Evolutionary conservation across 768 basidiomycete species (phyloP).

Genomic region (Kwoniella sp.): DNA sequence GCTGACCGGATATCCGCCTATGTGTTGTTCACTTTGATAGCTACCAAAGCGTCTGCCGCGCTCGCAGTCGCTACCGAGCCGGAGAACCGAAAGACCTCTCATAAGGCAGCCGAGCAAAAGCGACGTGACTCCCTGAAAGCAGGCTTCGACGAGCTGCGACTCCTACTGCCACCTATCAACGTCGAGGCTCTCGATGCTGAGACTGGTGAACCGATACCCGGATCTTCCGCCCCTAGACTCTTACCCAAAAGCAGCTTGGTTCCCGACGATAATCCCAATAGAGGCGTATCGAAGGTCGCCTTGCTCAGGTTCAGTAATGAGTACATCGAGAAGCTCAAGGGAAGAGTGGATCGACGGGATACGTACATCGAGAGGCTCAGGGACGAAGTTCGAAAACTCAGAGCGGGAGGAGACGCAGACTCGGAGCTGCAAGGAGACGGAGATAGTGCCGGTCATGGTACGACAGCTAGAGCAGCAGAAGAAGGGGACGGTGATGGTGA

Average conservation of each 20-base stretch:
- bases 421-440: slow-evolving; percentile 24
- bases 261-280: slow-evolving; percentile 87
- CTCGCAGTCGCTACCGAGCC: slow-evolving; percentile 23
- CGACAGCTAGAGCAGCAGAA: background rate
- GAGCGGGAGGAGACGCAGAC: slow-evolving; percentile 29
- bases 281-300: slow-evolving; percentile 90
- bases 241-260: slow-evolving; percentile 69
- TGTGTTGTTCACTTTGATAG: slow-evolving; percentile 12
- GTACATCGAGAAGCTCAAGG: slow-evolving; percentile 75
- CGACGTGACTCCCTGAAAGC: slow-evolving; percentile 94
- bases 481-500: slow-evolving; percentile 21
- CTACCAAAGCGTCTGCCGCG: slow-evolving; percentile 44
- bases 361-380: slow-evolving; percentile 72
- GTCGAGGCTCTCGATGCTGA: slow-evolving; percentile 68
- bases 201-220: slow-evolving; percentile 76
- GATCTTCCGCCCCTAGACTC: slow-evolving; percentile 84
- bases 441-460: slow-evolving; percentile 33
- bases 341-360: slow-evolving; percentile 76
- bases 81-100: slow-evolving; percentile 57
- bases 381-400: slow-evolving; percentile 66
- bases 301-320: slow-evolving; percentile 88
- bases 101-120: slow-evolving; percentile 97
- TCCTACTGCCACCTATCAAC: slow-evolving; percentile 83
- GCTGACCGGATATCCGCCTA: background rate
- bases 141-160: slow-evolving; percentile 65